Conservation (phyloP, 208 protist genomes). For the Willaertia magna region DNA sequence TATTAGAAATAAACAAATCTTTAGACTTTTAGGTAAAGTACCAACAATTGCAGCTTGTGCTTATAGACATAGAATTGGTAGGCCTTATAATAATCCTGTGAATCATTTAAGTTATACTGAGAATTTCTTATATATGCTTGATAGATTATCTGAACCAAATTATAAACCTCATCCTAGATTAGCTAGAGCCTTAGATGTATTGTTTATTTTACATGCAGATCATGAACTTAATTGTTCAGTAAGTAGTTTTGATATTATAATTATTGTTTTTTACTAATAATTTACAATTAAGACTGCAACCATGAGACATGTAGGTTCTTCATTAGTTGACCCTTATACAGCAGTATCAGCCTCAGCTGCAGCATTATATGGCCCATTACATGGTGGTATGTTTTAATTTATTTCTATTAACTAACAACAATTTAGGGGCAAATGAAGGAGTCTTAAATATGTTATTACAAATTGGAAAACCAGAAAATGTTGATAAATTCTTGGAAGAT, state of each 20-base stretch:
- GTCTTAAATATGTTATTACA: conserved; percentile 51
- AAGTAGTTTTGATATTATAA: too few relatives aligned
- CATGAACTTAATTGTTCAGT: conserved; percentile 60
- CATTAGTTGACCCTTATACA: conserved; percentile 25
- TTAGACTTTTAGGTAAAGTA: conserved; percentile 49
- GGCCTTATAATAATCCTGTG: conserved; percentile 35
- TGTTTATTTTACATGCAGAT: conserved; percentile 33
- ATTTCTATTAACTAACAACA: too few relatives aligned
- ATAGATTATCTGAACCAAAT: neutral
- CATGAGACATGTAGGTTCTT: conserved; percentile 34
- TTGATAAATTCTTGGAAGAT: conserved; percentile 30
- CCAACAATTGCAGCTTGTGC: conserved; percentile 55
- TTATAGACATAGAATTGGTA: conserved; percentile 44
- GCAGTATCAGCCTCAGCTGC: conserved; percentile 27
- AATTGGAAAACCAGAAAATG: conserved; percentile 40
- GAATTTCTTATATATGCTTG: conserved; percentile 60
- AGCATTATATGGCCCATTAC: neutral
- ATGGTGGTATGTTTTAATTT: too few relatives aligned
- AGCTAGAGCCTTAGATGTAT: neutral
- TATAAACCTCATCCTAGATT: conserved; percentile 1
- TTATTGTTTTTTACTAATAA: too few relatives aligned
- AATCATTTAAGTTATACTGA: conserved; percentile 45
- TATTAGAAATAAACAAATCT: conserved; percentile 12
- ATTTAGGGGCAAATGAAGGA: conserved; percentile 40
- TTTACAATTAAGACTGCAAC: too few relatives aligned